Base-by-base conservation (phyloP, 2,329 filamentous ascomycete genomes). In the Xylaria sp. region DNA sequence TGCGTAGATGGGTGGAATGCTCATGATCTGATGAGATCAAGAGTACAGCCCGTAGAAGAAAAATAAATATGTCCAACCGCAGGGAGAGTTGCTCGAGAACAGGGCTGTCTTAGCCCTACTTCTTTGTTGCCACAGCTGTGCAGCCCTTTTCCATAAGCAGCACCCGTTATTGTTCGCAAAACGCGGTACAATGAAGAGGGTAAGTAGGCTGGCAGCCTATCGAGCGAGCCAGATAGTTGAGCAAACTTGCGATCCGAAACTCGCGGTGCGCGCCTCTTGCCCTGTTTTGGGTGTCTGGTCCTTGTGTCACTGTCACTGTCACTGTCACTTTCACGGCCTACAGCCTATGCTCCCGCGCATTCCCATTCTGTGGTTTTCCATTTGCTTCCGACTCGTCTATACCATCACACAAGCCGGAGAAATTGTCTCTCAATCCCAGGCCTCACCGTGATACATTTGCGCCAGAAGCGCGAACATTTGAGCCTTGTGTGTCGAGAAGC, bases 161-260 rank as follows among this genome's bases (percentile, higher is more conserved):
- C 62, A 25, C 20, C 12, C 62, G 60, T 69, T 70, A 52, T 68
- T 39, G 57, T 64, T 69, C 60, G 46, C 62, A 70, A 57, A 31
- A 5, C 52, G 10, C 57, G 13, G n/a, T 46, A 20, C 39, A 56
- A 55, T 65, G 57, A 3, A 18, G 46, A 18, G 34, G 7, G 51
- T 28, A 28, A 20, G 54, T 18, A 48, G 41, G 51, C 57, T 44
- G 44, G 12, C 18, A 39, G 28, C 15, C 55, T 39, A 20, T 31
- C 31, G 37, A 41, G 23, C 46, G 23, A 28, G 23, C 52, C 18
- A 28, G 9, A 34, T 4, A 46, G 39, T 55, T 5, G 28, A 41
- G 37, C 41, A 25, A 56, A 41, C 28, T 51, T 51, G 50, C n/a
- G 31, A 20, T 39, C n/a, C 15, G 10, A 23, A 10, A 13, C 23